A percentile compares a stretch with the other conserved stretches of the same genome.
phyloP scores from a whole-genome alignment of 1,139 yeast species.

The Yueomyces sp. region DNA sequence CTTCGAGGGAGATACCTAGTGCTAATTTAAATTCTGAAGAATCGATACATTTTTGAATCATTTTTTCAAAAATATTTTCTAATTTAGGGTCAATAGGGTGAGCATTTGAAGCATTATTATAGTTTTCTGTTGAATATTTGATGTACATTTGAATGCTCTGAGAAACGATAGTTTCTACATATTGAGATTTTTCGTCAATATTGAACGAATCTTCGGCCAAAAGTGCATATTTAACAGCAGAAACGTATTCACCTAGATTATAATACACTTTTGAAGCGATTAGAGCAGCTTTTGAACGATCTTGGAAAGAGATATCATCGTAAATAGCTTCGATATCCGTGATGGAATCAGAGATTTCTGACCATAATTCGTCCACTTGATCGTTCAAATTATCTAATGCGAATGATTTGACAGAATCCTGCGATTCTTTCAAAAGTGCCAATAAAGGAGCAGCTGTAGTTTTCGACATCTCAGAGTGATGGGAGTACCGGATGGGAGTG shows the following conservation, averaged over 20 bases:
- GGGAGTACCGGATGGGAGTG: background rate
- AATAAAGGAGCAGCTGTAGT: conserved; percentile 82
- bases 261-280: conserved; percentile 91
- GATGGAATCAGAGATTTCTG: conserved; percentile 87
- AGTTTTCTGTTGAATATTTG: conserved; percentile 44
- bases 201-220: conserved; percentile 69
- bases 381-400: conserved; percentile 75
- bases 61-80: conserved; percentile 61
- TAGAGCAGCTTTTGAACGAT: conserved; percentile 77
- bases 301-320: conserved; percentile 69
- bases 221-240: conserved; percentile 80
- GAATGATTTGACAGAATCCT: conserved; percentile 62
- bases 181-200: conserved; percentile 64
- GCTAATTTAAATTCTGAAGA: conserved; percentile 70
- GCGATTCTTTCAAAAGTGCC: conserved; percentile 78
- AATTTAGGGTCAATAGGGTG: conserved; percentile 48
- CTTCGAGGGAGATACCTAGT: conserved; percentile 82
- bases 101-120: conserved; percentile 23
- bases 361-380: conserved; percentile 89
- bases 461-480: conserved; percentile 33
- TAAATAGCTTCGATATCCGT: conserved; percentile 79
- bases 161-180: conserved; percentile 84
- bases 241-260: conserved; percentile 86
- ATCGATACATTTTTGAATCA: conserved; percentile 69
- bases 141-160: conserved; percentile 83